Conservation (phyloP, 768 basidiomycete genomes). For the Daedaleopsis nitida region DNA sequence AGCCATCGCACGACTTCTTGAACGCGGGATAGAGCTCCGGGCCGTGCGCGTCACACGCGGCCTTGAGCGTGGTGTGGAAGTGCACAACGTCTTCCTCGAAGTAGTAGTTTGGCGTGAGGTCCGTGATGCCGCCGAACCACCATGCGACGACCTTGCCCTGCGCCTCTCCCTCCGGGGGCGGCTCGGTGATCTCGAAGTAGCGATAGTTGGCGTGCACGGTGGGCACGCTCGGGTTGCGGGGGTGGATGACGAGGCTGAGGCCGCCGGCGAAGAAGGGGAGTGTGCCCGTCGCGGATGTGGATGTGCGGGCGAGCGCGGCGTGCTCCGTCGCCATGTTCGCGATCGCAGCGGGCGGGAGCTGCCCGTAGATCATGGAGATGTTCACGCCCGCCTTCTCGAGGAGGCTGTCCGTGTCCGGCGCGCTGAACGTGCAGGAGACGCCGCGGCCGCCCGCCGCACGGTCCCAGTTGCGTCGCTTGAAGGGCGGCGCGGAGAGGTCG, state of each 20-base stretch:
- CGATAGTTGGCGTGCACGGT: conserved; percentile 97
- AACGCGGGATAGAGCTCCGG: conserved; percentile 69
- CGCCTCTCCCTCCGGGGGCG: conserved; percentile 26
- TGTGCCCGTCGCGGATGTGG: conserved; percentile 49
- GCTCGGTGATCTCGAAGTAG: conserved; percentile 90
- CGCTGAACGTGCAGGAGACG: conserved; percentile 79
- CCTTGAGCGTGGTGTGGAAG: conserved; percentile 81
- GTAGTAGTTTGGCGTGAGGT: conserved; percentile 92
- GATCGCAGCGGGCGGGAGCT: conserved; percentile 85
- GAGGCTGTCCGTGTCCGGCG: conserved; percentile 44
- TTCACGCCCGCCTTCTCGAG: conserved; percentile 98
- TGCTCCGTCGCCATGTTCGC: conserved; percentile 96
- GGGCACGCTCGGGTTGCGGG: conserved; percentile 91
- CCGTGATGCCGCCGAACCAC: conserved; percentile 99
- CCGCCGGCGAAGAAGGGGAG: conserved; percentile 91
- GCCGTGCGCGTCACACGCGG: conserved; percentile 76
- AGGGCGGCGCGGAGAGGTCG: conserved; percentile 68
- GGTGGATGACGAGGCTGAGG: conserved; percentile 91
- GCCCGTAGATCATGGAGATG: conserved; percentile 88
- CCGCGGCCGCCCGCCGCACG: conserved; percentile 77
- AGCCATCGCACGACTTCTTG: conserved; percentile 98
- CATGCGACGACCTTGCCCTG: conserved; percentile 70
- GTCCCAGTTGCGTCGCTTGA: conserved; percentile 82
- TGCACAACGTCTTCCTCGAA: conserved; percentile 83
- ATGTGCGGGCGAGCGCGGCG: conserved; percentile 60